Conservation (phyloP, 345 rosid genomes). For the Populus deltoides region DNA sequence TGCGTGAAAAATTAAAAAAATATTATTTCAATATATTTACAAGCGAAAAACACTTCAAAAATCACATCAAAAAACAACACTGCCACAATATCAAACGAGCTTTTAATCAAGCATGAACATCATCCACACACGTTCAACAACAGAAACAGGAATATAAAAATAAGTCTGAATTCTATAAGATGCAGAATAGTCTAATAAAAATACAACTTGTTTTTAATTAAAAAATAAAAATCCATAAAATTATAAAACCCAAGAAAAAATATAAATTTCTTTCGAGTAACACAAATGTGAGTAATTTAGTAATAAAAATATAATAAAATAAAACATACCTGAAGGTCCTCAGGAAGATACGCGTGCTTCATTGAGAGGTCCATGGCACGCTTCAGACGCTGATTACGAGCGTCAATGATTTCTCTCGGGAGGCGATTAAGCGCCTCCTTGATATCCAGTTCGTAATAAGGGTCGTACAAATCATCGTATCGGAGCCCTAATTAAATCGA, state of each 20-base stretch:
- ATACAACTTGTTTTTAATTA: too few species aligned
- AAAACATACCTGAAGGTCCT: conserved; percentile 64
- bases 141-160: background rate
- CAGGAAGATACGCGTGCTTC: conserved; percentile 90
- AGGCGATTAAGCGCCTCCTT: conserved; percentile 86
- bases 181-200: background rate
- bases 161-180: background rate
- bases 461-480: conserved; percentile 90
- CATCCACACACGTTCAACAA: background rate
- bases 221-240: background rate
- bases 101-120: background rate
- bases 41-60: too few species aligned
- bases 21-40: too few species aligned
- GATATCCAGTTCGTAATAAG: conserved; percentile 70
- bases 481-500: conserved; percentile 54
- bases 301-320: background rate
- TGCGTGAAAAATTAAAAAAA: too few species aligned
- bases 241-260: background rate
- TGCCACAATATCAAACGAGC: too few species aligned
- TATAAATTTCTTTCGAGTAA: background rate
- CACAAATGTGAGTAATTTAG: background rate
- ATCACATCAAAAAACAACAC: too few species aligned
- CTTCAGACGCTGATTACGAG: conserved; percentile 93
- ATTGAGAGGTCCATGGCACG: conserved; percentile 98
- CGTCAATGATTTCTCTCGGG: conserved; percentile 85